A percentile compares a stretch with the other conserved stretches of the same genome.
phyloP scores from a whole-genome alignment of 257 asterid genomes.

The Jacaranda copaia region DNA sequence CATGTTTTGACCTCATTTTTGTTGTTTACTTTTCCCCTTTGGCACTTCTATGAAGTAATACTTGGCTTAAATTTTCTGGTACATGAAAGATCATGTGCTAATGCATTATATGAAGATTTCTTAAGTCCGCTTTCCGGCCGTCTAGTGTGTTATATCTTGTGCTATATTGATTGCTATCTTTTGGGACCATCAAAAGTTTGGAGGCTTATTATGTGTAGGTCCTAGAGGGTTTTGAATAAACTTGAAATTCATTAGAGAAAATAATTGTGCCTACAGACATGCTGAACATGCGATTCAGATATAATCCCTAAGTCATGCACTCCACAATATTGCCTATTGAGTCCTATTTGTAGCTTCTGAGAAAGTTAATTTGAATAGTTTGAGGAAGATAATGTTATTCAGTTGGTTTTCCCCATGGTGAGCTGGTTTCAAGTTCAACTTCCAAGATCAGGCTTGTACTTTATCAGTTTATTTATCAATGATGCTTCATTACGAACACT shows the following conservation, averaged over 20 bases:
- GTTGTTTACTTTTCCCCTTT: conserved; percentile 33
- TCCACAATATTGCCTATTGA: neutral
- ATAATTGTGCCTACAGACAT: neutral
- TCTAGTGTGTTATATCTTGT: conserved; percentile 17
- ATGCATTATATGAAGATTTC: conserved; percentile 10
- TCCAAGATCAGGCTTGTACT: conserved; percentile 4
- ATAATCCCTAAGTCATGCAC: conserved; percentile 12
- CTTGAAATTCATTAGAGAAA: conserved; percentile 11
- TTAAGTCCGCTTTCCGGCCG: neutral
- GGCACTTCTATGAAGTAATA: conserved; percentile 6
- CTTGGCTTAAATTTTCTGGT: conserved; percentile 20
- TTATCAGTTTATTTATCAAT: neutral
- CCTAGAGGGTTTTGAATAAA: neutral
- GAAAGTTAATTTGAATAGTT: neutral
- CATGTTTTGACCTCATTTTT: conserved; percentile 32
- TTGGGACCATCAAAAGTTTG: conserved; percentile 26
- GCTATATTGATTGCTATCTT: conserved; percentile 14
- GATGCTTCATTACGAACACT: conserved; percentile 9
- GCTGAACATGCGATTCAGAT: conserved; percentile 12
- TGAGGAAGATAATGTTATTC: conserved; percentile 19
- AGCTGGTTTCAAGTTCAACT: conserved; percentile 15
- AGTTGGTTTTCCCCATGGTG: conserved; percentile 24
- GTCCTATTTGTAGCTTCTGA: conserved; percentile 9
- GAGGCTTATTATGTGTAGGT: neutral
- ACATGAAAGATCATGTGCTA: conserved; percentile 11